These are phyloP conservation scores for Beauveria sp. DNA, from an alignment of 2,329 filamentous ascomycete species.

Conservation along the genomic window DNA sequence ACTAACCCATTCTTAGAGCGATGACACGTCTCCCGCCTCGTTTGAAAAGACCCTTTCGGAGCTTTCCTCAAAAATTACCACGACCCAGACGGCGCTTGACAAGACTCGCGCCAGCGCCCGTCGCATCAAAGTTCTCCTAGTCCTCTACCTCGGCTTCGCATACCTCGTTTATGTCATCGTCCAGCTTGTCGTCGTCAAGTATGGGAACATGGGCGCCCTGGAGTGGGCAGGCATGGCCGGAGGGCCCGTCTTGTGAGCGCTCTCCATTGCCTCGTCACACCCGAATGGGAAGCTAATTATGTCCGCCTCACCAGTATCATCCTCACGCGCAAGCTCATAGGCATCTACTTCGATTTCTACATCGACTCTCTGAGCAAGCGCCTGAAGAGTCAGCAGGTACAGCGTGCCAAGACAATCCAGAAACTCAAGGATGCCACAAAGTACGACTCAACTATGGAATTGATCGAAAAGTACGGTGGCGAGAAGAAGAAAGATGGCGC, in stretches of 20 bases:
- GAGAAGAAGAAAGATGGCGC: constrained; percentile 40
- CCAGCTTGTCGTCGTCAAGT: constrained; percentile 76
- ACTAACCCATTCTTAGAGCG: constrained; percentile 47
- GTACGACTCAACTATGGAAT: constrained; percentile 87
- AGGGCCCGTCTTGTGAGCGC: constrained; percentile 65
- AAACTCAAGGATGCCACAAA: constrained; percentile 92
- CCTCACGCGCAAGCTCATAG: constrained; percentile 56
- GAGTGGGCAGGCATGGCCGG: constrained; percentile 76
- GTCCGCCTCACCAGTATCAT: constrained; percentile 65
- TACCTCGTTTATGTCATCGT: constrained; percentile 85
- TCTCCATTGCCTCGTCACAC: not conserved
- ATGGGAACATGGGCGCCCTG: constrained; percentile 63
- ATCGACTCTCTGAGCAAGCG: constrained; percentile 61
- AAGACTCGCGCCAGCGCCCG: constrained; percentile 63
- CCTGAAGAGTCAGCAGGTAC: constrained; percentile 67
- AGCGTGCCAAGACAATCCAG: constrained; percentile 82
- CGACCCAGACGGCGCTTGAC: constrained; percentile 67
- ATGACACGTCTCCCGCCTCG: constrained; percentile 74
- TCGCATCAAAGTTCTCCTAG: constrained; percentile 77
- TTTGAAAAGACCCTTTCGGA: constrained; percentile 88
- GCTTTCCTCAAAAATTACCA: constrained; percentile 74
- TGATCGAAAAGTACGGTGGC: constrained; percentile 90
- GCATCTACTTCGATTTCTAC: constrained; percentile 72
- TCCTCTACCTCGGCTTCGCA: constrained; percentile 81
- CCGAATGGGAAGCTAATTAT: constrained; percentile 11